Conservation (phyloP, 805 yeast genomes). For the Huiozyma naganishii region DNA sequence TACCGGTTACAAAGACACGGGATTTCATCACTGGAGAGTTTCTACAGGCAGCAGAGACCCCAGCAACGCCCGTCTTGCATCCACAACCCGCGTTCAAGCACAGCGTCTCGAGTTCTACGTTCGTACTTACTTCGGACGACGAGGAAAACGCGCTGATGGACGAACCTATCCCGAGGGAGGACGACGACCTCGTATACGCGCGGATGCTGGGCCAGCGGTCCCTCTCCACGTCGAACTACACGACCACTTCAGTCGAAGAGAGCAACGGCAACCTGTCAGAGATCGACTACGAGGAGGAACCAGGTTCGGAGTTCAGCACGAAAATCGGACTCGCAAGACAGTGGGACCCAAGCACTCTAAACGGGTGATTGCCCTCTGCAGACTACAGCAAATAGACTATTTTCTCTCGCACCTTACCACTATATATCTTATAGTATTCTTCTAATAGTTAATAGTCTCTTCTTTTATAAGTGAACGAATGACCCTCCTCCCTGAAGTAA, state of each 20-base stretch:
- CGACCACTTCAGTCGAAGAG: background rate
- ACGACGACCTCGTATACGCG: background rate
- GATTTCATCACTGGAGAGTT: slow-evolving; percentile 2
- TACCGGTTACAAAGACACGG: slow-evolving; percentile 1
- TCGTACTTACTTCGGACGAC: background rate
- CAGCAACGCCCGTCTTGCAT: too few species aligned
- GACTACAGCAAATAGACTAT: too few species aligned
- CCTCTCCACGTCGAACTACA: background rate
- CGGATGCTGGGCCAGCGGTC: background rate
- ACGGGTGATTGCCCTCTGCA: background rate
- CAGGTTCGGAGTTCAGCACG: background rate
- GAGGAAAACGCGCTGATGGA: background rate
- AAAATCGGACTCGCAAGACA: too few species aligned
- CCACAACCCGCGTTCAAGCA: too few species aligned
- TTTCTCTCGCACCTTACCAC: too few species aligned
- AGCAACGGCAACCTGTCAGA: background rate
- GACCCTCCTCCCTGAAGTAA: too few species aligned
- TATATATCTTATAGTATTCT: too few species aligned
- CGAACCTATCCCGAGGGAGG: background rate
- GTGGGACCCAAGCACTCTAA: background rate
- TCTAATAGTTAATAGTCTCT: too few species aligned
- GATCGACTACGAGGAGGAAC: background rate
- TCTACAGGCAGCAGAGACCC: too few species aligned
- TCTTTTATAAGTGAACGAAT: too few species aligned
- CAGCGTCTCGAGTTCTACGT: background rate